Base-by-base conservation (phyloP, 2,329 filamentous ascomycete genomes). In the Sclerotinia spermophila region DNA sequence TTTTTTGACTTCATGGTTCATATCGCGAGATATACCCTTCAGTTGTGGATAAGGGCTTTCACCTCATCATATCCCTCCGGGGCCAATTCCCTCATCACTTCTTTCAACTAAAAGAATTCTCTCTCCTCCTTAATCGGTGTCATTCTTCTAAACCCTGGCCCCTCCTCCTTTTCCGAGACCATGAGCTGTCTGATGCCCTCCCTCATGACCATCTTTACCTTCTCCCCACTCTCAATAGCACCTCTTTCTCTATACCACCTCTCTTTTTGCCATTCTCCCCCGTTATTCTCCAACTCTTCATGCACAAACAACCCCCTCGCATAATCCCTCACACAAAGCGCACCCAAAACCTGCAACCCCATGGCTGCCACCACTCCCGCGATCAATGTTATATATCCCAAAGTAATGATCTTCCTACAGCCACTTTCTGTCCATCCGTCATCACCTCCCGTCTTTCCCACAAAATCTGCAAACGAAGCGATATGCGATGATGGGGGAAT, bases 291-390 rank as follows among this genome's bases (percentile, higher is more conserved):
- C 38, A 64, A 30, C 19, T 67, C 64, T 19, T 67, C 45, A 15
- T n/a, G 30, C 24, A 76, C 51, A 5, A 78, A 40, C 24, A 75
- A 76, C 1, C 72, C 74, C 11, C 75, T 75, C 15, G 67, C 67
- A 19, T 68, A 68, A 35, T 62, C 67, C 19, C 67, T 60, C 33
- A 68, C 67, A 24, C 67, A 68, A 8, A 68, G 44, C 19, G 67
- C 67, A 7, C 56, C 67, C 11, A 64, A n/a, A 42, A 64, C 33
- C 35, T 69, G 67, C n/a, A 69, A 17, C 2, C 45, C 62, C 62
- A 53, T 65, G 1, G 44, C 62, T 19, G 24, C 62, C 33, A 65
- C 3, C 10, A 65, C 45, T 2, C 62, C 44, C 13, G 10, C 62
- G 11, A 65, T 27, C 30, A 65, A 27, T 24, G 44, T 51, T 1